Percentiles rank a stretch among this genome's conserved stretches.
phyloP scores from a whole-genome alignment of 2,329 filamentous ascomycete genomes.

The Fusarium buharicum region DNA sequence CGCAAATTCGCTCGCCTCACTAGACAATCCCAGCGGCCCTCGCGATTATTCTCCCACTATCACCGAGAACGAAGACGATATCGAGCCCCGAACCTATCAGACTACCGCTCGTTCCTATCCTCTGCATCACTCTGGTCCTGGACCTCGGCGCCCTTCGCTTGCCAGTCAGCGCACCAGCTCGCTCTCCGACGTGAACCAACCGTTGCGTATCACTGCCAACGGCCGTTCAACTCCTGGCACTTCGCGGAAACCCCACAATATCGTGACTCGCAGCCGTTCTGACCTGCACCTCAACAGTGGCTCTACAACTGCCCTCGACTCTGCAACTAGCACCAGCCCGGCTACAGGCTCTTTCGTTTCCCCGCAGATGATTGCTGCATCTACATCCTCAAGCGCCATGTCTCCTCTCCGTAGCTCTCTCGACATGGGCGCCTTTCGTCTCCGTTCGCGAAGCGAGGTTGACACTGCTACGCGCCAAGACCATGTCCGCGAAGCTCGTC shows the following conservation, averaged over 20 bases:
- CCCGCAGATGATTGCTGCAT: conserved; percentile 40
- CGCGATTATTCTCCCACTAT: conserved; percentile 68
- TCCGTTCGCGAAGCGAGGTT: conserved; percentile 69
- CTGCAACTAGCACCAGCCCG: conserved; percentile 44
- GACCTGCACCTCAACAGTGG: conserved; percentile 56
- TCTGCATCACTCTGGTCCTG: conserved; percentile 31
- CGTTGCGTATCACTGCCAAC: conserved; percentile 42
- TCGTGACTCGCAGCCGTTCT: conserved; percentile 55
- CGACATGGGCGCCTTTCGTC: conserved; percentile 66
- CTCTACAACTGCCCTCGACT: conserved; percentile 44
- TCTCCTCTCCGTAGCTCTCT: conserved; percentile 69
- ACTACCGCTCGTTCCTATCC: conserved; percentile 36
- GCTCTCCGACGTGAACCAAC: conserved; percentile 48
- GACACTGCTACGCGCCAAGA: conserved; percentile 65
- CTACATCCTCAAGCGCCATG: conserved; percentile 51
- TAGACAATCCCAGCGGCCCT: conserved; percentile 54
- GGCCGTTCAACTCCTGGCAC: conserved; percentile 44
- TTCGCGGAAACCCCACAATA: conserved; percentile 54
- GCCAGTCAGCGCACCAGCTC: conserved; percentile 51
- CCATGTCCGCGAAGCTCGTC: conserved; percentile 69
- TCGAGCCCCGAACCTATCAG: conserved; percentile 40
- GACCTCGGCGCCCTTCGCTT: conserved; percentile 47
- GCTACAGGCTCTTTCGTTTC: conserved; percentile 44
- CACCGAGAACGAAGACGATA: conserved; percentile 62
- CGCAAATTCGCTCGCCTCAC: conserved; percentile 64